Base-by-base conservation (phyloP, 495 filamentous ascomycete genomes). In the Podospora bellae-mahoneyi region DNA sequence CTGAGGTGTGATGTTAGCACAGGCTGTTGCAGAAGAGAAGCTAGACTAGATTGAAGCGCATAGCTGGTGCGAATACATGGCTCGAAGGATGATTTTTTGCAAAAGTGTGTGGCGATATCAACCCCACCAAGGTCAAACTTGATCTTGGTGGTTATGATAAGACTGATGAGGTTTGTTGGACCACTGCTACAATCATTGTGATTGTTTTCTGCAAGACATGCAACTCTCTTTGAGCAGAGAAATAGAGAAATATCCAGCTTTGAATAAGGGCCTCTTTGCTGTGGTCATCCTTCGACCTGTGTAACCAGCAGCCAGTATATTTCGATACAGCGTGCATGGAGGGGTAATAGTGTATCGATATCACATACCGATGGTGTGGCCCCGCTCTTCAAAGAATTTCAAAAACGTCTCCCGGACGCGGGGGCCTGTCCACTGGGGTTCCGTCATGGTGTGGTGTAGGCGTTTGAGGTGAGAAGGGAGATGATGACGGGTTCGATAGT, bases 351-450 rank as follows among this genome's bases (percentile, higher is more conserved):
- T 23, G 23, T 23, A 66, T 59, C 66, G 65, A 34, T 69, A 64
- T 66, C 58, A 71, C 83, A 55, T 83, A 86, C 84, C 83, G 66
- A 86, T 74, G 30, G 82, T 83, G 75, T 87, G 84, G 68, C 82
- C 85, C 69, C 90, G 87, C 60, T 87, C 82, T 69, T 84, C 84
- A 78, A 99, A 97, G 80, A 92, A 99, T 67, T 93, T 85, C 76
- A 94, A 91, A 61, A 98, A 87, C 64, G 87, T 89, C 77, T 97
- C 87, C 73, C 90, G 85, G 68, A 92, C 90, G 63, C 81, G 79
- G 66, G 78, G 76, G 64, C 87, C 88, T 65, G 83, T 83, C 90
- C 90, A 92, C 81, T 89, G 76, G 75, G 78, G 74, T 69, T 78
- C 75, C 65, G 72, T 75, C 81, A 83, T 83, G 75, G 67, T 73